These are phyloP conservation scores for Erythrobasidium yunnanense DNA, from an alignment of 768 basidiomycete genomes.

Conservation along the genomic window DNA sequence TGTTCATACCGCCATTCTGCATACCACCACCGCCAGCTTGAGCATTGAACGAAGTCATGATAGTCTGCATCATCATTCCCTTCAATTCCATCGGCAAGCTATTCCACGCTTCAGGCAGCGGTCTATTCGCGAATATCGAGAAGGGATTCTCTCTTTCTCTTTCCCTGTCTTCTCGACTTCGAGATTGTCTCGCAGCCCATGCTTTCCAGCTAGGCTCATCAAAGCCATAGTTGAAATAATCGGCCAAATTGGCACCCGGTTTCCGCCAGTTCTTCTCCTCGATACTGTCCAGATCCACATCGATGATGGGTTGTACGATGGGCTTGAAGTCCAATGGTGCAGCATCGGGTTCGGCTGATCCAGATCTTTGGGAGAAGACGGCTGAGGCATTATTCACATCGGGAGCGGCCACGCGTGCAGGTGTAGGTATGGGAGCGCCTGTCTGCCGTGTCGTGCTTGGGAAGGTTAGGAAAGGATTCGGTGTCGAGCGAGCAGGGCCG, in stretches of 20 bases:
- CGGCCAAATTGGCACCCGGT: conserved; percentile 82
- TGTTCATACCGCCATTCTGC: conserved; percentile 29
- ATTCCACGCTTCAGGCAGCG: conserved; percentile 35
- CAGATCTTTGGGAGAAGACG: conserved; percentile 30
- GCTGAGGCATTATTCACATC: conserved; percentile 34
- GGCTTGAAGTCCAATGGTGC: conserved; percentile 36
- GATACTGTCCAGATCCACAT: conserved; percentile 38
- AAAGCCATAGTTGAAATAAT: conserved; percentile 99
- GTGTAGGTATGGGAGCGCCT: conserved; percentile 14
- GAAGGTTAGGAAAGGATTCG: conserved; percentile 19
- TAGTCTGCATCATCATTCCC: conserved; percentile 36
- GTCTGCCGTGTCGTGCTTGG: conserved; percentile 29
- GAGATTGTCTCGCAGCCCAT: conserved; percentile 73
- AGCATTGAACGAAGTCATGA: conserved; percentile 49
- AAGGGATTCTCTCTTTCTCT: conserved; percentile 68
- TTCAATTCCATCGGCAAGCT: conserved; percentile 38
- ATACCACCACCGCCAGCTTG: conserved; percentile 47
- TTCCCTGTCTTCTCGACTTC: conserved; percentile 65
- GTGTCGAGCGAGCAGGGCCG: not conserved
- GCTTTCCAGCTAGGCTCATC: conserved; percentile 93
- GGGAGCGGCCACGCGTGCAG: conserved; percentile 22
- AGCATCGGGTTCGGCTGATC: conserved; percentile 21
- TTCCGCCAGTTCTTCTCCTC: conserved; percentile 57
- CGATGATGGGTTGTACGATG: conserved; percentile 38
- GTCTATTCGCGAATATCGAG: conserved; percentile 29